These are phyloP conservation scores for Butyriboletus loyo DNA, from an alignment of 768 basidiomycete species.

Conservation along the genomic window DNA sequence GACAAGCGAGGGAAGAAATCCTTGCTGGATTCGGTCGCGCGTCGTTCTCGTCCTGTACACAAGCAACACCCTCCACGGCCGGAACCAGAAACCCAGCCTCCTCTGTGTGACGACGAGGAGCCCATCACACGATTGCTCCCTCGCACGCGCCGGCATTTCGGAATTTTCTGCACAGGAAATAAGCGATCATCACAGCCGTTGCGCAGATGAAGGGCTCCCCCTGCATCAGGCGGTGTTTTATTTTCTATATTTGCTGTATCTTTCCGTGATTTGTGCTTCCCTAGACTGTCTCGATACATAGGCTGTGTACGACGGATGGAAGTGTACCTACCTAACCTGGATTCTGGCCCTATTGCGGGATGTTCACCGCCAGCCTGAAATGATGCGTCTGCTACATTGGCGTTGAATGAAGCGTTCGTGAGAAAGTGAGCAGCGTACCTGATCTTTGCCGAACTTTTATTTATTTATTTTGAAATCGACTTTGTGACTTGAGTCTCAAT, in stretches of 20 bases:
- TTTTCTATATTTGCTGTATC: slow-evolving; percentile 4
- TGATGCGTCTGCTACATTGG: not conserved
- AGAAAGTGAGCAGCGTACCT: too few species aligned
- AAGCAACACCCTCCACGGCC: slow-evolving; percentile 21
- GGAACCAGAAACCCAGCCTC: slow-evolving; percentile 6
- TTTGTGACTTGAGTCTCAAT: not conserved
- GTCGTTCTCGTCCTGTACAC: slow-evolving; percentile 26
- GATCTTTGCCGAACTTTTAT: too few species aligned
- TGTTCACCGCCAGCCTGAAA: slow-evolving; percentile 23
- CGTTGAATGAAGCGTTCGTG: not conserved
- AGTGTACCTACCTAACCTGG: slow-evolving; percentile 25
- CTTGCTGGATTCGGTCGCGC: not conserved
- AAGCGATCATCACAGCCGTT: slow-evolving; percentile 13
- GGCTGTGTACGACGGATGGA: slow-evolving; percentile 11
- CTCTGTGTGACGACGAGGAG: slow-evolving; percentile 3
- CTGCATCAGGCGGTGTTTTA: not conserved
- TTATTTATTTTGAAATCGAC: too few species aligned
- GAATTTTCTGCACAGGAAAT: slow-evolving; percentile 39
- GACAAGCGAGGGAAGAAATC: slow-evolving; percentile 15
- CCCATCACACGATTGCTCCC: slow-evolving; percentile 9
- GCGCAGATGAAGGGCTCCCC: slow-evolving; percentile 5
- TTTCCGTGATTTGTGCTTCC: slow-evolving; percentile 6
- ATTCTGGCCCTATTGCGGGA: too few species aligned
- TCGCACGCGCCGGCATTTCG: slow-evolving; percentile 28
- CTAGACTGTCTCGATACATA: not conserved